Base-by-base conservation (phyloP, 306 rosid genomes). In the Cucurbita ficifolia region DNA sequence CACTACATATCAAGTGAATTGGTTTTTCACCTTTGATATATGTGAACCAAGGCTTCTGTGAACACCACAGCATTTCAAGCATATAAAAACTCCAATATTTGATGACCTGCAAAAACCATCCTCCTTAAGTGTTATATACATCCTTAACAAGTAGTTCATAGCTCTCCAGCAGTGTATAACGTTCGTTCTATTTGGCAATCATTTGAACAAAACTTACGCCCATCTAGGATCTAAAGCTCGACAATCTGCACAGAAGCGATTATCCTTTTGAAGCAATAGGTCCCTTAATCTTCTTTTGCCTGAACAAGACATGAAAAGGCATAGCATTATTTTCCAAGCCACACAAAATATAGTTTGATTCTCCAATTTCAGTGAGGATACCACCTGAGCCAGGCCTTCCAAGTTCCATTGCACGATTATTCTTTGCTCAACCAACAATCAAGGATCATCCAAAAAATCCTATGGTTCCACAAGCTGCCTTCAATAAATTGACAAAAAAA, bases 31-130 rank as follows among this genome's bases (percentile, higher is more conserved):
- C 97, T 95, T 95, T 52, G 99, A 95, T 83, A 95, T 84, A 79
- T 95, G 99, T 38, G 96, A 75, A 64, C 97, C 99, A 61, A 95
- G 99, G 83, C 97, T 87, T 82, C 97, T 83, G 84, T 95, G 99
- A 79, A 87, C 89, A 21, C 99, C 97, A 52, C 97, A 95, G 76
- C 99, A 95, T 78, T 95, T 89, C 84, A 95, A 82, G 88, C 99
- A 95, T 80, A 95, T 74, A 77, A 95, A 91, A 77, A 95, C 99
- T 77, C 99, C 99, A 24, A 95, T 89, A 80, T 95, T 95, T 54
- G 91, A 91, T 78, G 99, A 95, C 86, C 99, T 95, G 96, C 65
- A 83, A 81, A 75, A 4, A 55, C 61, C 60, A 61, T 35, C 10
- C 22, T 50, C 35, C 16, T 5, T 5, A 33, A 69, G 2, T 49